Base-by-base conservation (phyloP, 2,329 filamentous ascomycete genomes). In the Penicillium sp. region DNA sequence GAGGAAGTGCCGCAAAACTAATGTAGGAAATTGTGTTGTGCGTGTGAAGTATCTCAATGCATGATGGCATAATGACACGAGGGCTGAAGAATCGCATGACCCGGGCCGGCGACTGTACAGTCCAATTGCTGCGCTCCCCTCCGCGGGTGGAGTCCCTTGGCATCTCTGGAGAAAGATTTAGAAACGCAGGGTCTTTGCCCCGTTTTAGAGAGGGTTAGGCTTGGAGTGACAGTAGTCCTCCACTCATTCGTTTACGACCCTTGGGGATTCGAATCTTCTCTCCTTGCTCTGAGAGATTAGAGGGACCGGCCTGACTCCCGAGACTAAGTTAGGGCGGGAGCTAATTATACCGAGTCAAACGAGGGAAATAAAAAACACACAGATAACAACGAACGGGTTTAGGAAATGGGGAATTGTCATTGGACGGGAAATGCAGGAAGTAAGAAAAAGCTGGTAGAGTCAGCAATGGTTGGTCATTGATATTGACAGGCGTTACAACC, bases 281-380 rank as follows among this genome's bases (percentile, higher is more conserved):
- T 22, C 20, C 26, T 52, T 47, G 22, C 15, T 27, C 20, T 37
- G 8, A 22, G 44, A 4, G 11, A 37, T n/a, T n/a, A n/a, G n/a
- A n/a, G n/a, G n/a, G n/a, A n/a, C n/a, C 31, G 50, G 50, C 22
- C 42, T 40, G 12, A 53, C n/a, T 25, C n/a, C 53, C 42, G 31
- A 58, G 54, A 52, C 47, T 41, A 53, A 53, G 51, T 54, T 56
- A 60, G 53, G 56, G 54, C 48, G 51, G 56, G 43, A 60, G 35
- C 56, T 61, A 61, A 61, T 53, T 61, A 59, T 61, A 61, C 49
- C 51, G 20, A 27, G 18, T 8, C 23, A 41, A 40, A 49, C 37
- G 37, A 22, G 37, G 9, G 37, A 18, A 37, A 37, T n/a, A 18
- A 18, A 35, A 11, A 40, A 6, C 2, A 11, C 31, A 14, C 31